These are phyloP conservation scores for Calocera viscosa DNA, from an alignment of 768 basidiomycete species.

Conservation along the genomic window DNA sequence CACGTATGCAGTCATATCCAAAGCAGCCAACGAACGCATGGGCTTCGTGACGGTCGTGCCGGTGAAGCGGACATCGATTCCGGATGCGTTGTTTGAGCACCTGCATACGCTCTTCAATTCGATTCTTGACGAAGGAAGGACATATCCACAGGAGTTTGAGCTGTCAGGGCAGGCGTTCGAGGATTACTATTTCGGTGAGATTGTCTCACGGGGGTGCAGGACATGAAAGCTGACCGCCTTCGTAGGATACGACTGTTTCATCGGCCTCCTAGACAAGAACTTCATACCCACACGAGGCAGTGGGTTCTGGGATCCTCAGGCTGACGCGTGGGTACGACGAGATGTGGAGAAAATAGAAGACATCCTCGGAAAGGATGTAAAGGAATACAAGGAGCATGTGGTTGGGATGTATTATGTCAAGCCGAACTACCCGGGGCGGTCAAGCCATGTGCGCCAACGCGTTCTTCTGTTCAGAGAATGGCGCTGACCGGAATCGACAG, in stretches of 20 bases:
- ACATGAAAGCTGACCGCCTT: constrained; percentile 15
- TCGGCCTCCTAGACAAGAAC: constrained; percentile 21
- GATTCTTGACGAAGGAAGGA: constrained; percentile 61
- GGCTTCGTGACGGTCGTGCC: constrained; percentile 40
- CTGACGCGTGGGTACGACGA: constrained; percentile 31
- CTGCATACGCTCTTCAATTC: constrained; percentile 52
- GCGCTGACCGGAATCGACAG: constrained; percentile 26
- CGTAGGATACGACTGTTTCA: constrained; percentile 18
- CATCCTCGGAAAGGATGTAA: not conserved
- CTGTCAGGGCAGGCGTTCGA: constrained; percentile 45
- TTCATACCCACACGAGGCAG: constrained; percentile 38
- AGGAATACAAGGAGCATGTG: not conserved
- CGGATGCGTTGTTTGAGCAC: constrained; percentile 44
- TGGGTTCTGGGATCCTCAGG: constrained; percentile 66
- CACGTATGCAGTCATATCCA: constrained; percentile 30
- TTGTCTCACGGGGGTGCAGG: constrained; percentile 40
- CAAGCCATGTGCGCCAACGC: constrained; percentile 60
- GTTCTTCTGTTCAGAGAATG: constrained; percentile 1
- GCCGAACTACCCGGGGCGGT: constrained; percentile 82
- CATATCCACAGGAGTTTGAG: constrained; percentile 68
- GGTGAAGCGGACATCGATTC: constrained; percentile 35
- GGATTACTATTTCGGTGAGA: constrained; percentile 64
- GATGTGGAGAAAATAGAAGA: not conserved
- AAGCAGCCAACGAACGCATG: constrained; percentile 10
- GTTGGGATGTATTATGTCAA: constrained; percentile 40